Evolutionary conservation across 352 stramenopile species (phyloP), one percentile per base, ranked within the genome.

Genomic region (Pythium dissotocum): DNA sequence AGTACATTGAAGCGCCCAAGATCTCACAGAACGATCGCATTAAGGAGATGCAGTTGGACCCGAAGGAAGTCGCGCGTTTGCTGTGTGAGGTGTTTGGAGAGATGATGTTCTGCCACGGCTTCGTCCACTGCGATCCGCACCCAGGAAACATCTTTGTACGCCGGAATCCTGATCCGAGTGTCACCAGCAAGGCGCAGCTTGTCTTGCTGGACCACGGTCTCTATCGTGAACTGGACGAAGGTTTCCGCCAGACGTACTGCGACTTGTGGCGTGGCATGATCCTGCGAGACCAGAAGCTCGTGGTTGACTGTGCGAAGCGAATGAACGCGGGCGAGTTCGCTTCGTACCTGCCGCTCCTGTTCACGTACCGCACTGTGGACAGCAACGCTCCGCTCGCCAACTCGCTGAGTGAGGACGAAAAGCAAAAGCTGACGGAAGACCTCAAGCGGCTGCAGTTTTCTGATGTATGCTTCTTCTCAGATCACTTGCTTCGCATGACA

Each of bases 151-250:
- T 98, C 10, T 93, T 98, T 51, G 82, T 97, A 10, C 77, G 90
- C 3, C 61, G 36, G 18, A 89, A 93, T 48, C 79, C 83, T 9
- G 75, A 90, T 24, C 72, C 71, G 14, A 64, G 59, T 4, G 76
- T 58, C 1, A 66, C 73, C 26, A 63, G 48, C 18, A 91, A 92
- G 64, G 83, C 94, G 16, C 88, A 99, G 80, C 80, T 99, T 30
- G 96, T 99, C 44, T 77, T 99, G 12, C 83, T 99, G 2, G 97
- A 99, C 78, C 97, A 99, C 73, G 97, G 97, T 21, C 77, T 99
- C 4, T 99, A 99, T 63, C 88, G 97, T 21, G 79, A 96, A 38
- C 77, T 99, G 18, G 95, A 98, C 58, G 78, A 87, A 35, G 76
- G 93, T 24, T 99, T 99, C 76, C 93, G 97, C 32, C 82, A 96